Conservation (phyloP, 345 rosid genomes). For the Acer campestre region DNA sequence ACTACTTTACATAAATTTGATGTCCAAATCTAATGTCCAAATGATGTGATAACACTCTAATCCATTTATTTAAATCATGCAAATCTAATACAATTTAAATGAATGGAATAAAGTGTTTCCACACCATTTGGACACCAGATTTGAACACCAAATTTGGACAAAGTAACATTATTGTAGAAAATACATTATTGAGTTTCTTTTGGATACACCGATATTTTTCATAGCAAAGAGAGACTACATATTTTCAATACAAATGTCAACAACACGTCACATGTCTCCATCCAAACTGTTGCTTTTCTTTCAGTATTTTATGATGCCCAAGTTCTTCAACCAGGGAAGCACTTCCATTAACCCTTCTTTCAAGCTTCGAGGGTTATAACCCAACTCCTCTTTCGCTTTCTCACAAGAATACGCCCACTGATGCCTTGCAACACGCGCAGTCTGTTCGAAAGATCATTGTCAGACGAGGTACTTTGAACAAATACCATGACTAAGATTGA, state of each 20-base stretch:
- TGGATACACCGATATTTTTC: not conserved
- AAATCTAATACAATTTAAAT: too few relatives aligned
- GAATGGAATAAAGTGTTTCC: too few relatives aligned
- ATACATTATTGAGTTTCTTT: too few relatives aligned
- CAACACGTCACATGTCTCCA: not conserved
- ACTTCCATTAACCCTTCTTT: slow-evolving; percentile 76
- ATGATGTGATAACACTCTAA: too few relatives aligned
- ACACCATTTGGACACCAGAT: too few relatives aligned
- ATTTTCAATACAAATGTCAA: not conserved
- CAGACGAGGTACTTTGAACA: not conserved
- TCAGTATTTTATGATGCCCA: slow-evolving; percentile 63
- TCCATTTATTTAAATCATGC: too few relatives aligned
- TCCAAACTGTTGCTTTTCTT: not conserved
- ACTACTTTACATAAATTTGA: too few relatives aligned
- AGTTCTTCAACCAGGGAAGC: slow-evolving; percentile 82
- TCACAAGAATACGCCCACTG: slow-evolving; percentile 89
- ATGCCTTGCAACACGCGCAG: slow-evolving; percentile 69
- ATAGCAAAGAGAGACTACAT: not conserved
- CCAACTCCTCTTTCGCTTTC: slow-evolving; percentile 79
- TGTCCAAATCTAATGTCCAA: too few relatives aligned
- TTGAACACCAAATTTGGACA: too few relatives aligned
- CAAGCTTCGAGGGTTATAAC: slow-evolving; percentile 77
- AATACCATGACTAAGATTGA: not conserved
- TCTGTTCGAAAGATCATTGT: slow-evolving; percentile 42
- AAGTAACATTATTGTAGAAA: not conserved